Percentiles rank a stretch among this genome's conserved stretches.
phyloP scores from a whole-genome alignment of 257 asterid genomes.

The Ballota nigra region DNA sequence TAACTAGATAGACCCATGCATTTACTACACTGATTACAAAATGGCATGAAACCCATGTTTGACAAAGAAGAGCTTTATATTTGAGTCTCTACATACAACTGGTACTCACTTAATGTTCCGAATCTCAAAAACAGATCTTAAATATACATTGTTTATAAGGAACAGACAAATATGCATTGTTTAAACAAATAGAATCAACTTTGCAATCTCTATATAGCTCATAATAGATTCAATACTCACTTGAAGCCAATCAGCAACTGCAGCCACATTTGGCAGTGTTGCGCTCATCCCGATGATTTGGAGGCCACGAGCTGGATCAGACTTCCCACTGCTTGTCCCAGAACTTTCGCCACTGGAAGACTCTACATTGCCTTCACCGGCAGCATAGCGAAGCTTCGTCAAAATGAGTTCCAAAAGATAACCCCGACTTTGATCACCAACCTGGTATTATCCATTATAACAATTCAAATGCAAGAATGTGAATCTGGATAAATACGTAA shows the following conservation, averaged over 20 bases:
- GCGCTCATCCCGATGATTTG: slow-evolving; percentile 99
- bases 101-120: not conserved
- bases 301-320: slow-evolving; percentile 77
- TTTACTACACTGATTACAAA: not conserved
- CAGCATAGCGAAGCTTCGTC: slow-evolving; percentile 93
- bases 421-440: slow-evolving; percentile 97
- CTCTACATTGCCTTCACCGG: slow-evolving; percentile 89
- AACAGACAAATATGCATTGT: not conserved
- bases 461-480: slow-evolving; percentile 24
- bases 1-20: not conserved
- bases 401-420: slow-evolving; percentile 91
- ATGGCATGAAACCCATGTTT: slow-evolving; percentile 12
- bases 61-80: not conserved
- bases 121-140: not conserved
- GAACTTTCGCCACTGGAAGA: slow-evolving; percentile 93
- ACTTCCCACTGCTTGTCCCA: slow-evolving; percentile 73
- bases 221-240: slow-evolving; percentile 42
- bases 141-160: not conserved
- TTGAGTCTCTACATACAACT: not conserved
- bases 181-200: not conserved
- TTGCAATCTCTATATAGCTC: not conserved
- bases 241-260: slow-evolving; percentile 96
- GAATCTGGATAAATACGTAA: slow-evolving; percentile 1
- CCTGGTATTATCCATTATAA: slow-evolving; percentile 51
- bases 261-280: slow-evolving; percentile 89